phyloP scores from a whole-genome alignment of 768 basidiomycete species.

The Lentinula sp. region DNA sequence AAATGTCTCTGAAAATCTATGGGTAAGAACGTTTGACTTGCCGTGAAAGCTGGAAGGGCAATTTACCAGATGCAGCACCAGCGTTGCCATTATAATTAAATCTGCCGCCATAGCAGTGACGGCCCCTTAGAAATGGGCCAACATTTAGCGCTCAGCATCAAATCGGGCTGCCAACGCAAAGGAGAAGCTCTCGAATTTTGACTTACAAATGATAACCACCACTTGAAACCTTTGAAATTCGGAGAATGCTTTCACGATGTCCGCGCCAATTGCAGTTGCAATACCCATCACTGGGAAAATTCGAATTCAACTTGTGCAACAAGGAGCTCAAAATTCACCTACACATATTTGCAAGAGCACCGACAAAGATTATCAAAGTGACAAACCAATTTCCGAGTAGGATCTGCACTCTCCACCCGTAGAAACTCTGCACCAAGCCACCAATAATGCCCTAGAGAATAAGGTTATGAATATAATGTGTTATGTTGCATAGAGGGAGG shows the following conservation, averaged over 20 bases:
- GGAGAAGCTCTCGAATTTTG: too few relatives aligned
- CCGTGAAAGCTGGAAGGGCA: not conserved
- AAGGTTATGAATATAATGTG: not conserved
- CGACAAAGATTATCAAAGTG: not conserved
- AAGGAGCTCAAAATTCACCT: not conserved
- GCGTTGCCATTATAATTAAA: not conserved
- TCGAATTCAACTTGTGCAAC: too few relatives aligned
- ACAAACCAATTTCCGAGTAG: not conserved
- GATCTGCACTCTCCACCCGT: not conserved
- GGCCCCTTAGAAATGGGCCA: not conserved
- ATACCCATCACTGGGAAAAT: not conserved
- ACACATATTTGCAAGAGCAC: not conserved
- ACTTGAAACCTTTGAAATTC: not conserved
- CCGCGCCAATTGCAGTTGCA: not conserved
- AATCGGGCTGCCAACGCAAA: too few relatives aligned
- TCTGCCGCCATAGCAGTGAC: not conserved
- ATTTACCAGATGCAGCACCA: not conserved
- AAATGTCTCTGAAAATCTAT: not conserved
- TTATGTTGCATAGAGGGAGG: too few relatives aligned
- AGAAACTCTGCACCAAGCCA: conserved; percentile 6
- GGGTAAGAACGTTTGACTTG: not conserved
- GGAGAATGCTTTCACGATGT: not conserved
- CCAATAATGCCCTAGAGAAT: conserved; percentile 5
- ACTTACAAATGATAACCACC: not conserved
- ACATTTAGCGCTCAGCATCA: too few relatives aligned